phyloP scores from a whole-genome alignment of 1,139 yeast genomes.

The Zygosaccharomyces pseudobailii region DNA sequence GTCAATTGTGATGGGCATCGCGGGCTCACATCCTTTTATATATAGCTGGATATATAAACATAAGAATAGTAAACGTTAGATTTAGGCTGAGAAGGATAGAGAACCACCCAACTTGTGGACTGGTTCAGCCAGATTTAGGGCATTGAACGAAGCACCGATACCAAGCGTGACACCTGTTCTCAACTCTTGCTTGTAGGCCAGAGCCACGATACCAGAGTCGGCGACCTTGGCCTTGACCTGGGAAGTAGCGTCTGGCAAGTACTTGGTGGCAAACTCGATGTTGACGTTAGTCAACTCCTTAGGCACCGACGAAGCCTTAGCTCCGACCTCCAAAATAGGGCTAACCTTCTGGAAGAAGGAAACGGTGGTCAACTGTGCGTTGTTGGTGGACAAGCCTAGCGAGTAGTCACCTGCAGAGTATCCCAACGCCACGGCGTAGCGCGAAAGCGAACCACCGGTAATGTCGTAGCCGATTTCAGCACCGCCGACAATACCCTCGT shows the following conservation, averaged over 20 bases:
- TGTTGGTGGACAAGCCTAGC: conserved; percentile 81
- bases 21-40: not conserved
- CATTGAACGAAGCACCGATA: conserved; percentile 95
- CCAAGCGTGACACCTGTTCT: conserved; percentile 98
- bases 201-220: conserved; percentile 92
- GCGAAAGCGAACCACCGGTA: conserved; percentile 84
- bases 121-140: conserved; percentile 92
- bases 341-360: conserved; percentile 96
- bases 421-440: conserved; percentile 92
- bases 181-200: conserved; percentile 90
- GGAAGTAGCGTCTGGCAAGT: conserved; percentile 79
- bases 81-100: conserved; percentile 81
- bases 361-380: conserved; percentile 87
- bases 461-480: conserved; percentile 97
- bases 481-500: conserved; percentile 96
- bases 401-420: conserved; percentile 86
- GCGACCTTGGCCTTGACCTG: conserved; percentile 96
- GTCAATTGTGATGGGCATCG: not conserved
- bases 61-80: conserved; percentile 2
- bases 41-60: not conserved
- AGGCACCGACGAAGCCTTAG: conserved; percentile 95
- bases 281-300: conserved; percentile 68
- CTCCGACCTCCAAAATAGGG: conserved; percentile 92
- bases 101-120: conserved; percentile 98
- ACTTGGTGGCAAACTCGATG: conserved; percentile 95